A percentile compares a stretch with the other conserved stretches of the same genome.
Evolutionary conservation across 306 rosid species (phyloP).

Genomic region (Malus sieversii): DNA sequence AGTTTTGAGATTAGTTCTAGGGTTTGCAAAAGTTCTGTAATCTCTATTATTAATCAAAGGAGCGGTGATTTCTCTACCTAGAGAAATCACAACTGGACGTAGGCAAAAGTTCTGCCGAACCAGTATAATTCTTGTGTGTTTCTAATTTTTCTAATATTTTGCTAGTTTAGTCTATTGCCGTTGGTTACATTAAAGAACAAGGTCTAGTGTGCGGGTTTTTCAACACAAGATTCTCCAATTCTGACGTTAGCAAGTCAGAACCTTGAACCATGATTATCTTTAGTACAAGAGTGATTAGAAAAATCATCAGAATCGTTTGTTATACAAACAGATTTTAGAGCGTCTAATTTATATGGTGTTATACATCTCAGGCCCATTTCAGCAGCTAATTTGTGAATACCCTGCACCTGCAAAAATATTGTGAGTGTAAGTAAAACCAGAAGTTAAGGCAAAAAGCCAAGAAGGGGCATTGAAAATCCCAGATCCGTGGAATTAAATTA

Average conservation of each 20-base stretch:
- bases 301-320: slow-evolving; percentile 29
- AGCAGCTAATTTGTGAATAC: slow-evolving; percentile 77
- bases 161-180: too few species aligned
- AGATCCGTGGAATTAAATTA: neutral
- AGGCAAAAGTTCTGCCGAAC: too few species aligned
- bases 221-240: slow-evolving; percentile 26
- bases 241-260: slow-evolving; percentile 27
- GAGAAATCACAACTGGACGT: too few species aligned
- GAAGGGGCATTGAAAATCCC: neutral
- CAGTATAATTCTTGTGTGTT: too few species aligned
- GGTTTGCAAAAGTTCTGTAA: too few species aligned
- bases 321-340: slow-evolving; percentile 72
- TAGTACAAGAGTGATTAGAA: slow-evolving; percentile 24
- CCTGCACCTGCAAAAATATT: slow-evolving; percentile 53
- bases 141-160: too few species aligned
- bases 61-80: too few species aligned
- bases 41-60: too few species aligned
- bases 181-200: too few species aligned
- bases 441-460: neutral
- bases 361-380: slow-evolving; percentile 90
- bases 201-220: too few species aligned
- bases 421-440: neutral
- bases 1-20: too few species aligned
- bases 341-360: slow-evolving; percentile 64
- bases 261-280: slow-evolving; percentile 29